Percentiles rank a stretch among this genome's conserved stretches.
Conservation (phyloP, 495 filamentous ascomycete genomes). For the Penicillium lividum region DNA sequence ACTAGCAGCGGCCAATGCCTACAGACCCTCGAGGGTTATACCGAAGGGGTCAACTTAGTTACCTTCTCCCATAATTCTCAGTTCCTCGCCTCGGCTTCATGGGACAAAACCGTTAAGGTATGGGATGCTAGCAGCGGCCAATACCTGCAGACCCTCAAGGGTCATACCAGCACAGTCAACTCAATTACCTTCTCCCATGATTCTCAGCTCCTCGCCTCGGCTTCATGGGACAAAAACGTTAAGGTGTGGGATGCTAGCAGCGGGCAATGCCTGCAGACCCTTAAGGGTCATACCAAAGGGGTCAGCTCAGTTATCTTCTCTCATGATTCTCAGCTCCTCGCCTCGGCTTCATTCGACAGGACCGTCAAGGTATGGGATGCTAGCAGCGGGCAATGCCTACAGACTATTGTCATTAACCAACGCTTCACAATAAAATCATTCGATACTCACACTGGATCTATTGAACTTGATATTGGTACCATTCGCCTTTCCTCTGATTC, state of each 20-base stretch:
- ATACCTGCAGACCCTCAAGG: conserved; percentile 29
- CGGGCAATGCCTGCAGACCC: conserved; percentile 5
- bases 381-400: conserved; percentile 5
- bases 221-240: conserved; percentile 24
- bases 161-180: conserved; percentile 18
- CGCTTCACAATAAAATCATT: background rate
- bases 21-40: conserved; percentile 1
- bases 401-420: background rate
- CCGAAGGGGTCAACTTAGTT: background rate
- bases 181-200: conserved; percentile 28
- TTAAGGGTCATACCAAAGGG: background rate
- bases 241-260: conserved; percentile 33
- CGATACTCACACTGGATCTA: conserved; percentile 13
- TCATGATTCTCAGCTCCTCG: conserved; percentile 20
- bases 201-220: conserved; percentile 22
- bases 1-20: conserved; percentile 16
- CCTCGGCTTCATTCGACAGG: conserved; percentile 20
- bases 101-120: conserved; percentile 21
- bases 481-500: background rate
- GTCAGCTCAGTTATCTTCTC: background rate
- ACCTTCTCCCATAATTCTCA: conserved; percentile 13
- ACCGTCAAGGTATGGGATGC: conserved; percentile 31
- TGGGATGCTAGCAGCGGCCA: conserved; percentile 26
- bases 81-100: conserved; percentile 24
- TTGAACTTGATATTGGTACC: conserved; percentile 2